Base-by-base conservation (phyloP, 2,329 filamentous ascomycete genomes). In the Dothistroma pini region DNA sequence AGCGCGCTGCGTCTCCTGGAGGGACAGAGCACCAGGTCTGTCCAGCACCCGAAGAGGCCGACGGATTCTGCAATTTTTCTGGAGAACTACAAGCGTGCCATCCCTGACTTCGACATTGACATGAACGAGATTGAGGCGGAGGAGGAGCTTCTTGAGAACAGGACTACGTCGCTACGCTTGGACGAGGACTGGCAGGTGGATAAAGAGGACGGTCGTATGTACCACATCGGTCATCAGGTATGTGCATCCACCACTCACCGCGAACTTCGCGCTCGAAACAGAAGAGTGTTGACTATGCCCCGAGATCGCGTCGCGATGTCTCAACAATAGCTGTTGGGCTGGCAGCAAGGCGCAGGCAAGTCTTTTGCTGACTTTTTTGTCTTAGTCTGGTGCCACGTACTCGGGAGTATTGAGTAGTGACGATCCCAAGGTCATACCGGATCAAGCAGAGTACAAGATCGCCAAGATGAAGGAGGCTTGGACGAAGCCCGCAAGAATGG, bases 141-240 rank as follows among this genome's bases (percentile, higher is more conserved):
- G 10, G 35, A 54, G 10, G 21, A 32, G 22, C 32, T 47, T 31
- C 34, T 51, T 14, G 21, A 54, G 34, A 19, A 21, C 35, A 19
- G 51, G n/a, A 53, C 51, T 6, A 32, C 22, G 5, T 4, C 14
- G 11, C 25, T 58, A 9, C 49, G 38, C 11, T 19, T 48, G 11
- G 34, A 32, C 12, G 31, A 60, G 29, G 49, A 44, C 25, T 53
- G 54, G 32, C 32, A 38, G 6, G 41, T 64, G 10, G 57, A 67
- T 34, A 51, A 63, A 48, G 50, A 58, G 5, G 62, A 66, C 44
- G 56, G 59, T n/a, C 59, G 61, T 2, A 54, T 66, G 41, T 67
- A 63, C 31, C 65, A 67, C 35, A 55, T 66, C 14, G 58, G 59
- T 38, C 58, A 66, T 52, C 58, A 58, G 38, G 61, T 63, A 48